A percentile compares a stretch with the other conserved stretches of the same genome.
These are phyloP conservation scores for Nicotiana rustica DNA, from an alignment of 305 asterid species.

Conservation along the genomic window DNA sequence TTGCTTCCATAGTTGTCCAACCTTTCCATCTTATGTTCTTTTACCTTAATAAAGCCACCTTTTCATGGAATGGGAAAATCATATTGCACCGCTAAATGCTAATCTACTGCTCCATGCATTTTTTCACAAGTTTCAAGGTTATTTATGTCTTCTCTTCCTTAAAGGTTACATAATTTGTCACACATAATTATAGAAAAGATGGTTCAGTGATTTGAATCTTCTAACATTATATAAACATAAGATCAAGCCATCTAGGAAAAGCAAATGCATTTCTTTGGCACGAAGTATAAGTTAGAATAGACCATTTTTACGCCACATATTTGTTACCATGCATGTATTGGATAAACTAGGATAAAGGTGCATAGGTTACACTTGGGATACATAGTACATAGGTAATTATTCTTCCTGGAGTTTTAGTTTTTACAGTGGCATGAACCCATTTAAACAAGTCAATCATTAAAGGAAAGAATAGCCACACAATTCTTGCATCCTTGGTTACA, in stretches of 20 bases:
- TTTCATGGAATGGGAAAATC: slow-evolving; percentile 22
- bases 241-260: background rate
- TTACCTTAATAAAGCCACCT: background rate
- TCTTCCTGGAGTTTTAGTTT: background rate
- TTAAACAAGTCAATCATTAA: slow-evolving; percentile 1
- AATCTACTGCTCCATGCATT: slow-evolving; percentile 8
- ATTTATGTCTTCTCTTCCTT: slow-evolving; percentile 14
- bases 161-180: slow-evolving; percentile 14
- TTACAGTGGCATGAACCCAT: slow-evolving; percentile 20
- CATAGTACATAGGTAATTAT: background rate
- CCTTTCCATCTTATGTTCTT: slow-evolving; percentile 6
- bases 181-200: background rate
- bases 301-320: slow-evolving; percentile 10
- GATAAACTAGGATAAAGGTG: slow-evolving; percentile 6
- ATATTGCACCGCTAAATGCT: background rate
- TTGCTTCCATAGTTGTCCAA: background rate
- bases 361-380: background rate
- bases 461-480: background rate
- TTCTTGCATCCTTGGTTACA: background rate
- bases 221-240: background rate
- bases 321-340: background rate
- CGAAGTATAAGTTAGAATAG: background rate
- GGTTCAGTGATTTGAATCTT: background rate
- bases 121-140: slow-evolving; percentile 25
- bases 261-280: slow-evolving; percentile 3